A percentile compares a stretch with the other conserved stretches of the same genome.
Evolutionary conservation across 371 early-diverging fungal species (phyloP).

Genomic region (Mortierella sp.): DNA sequence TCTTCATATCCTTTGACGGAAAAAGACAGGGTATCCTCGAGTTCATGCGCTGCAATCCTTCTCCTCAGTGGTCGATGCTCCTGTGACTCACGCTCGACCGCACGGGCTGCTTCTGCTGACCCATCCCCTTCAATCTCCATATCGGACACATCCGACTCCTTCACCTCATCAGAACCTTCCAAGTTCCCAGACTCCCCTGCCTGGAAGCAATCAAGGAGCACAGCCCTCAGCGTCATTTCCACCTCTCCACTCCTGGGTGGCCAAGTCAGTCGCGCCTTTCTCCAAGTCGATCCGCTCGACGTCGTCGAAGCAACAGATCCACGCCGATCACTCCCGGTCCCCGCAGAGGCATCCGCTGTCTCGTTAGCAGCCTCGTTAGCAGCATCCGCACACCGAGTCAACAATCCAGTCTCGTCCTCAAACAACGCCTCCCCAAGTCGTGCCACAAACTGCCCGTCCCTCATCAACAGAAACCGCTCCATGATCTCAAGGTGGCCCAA

Average conservation of each 20-base stretch:
- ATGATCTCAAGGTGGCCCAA: slow-evolving; percentile 60
- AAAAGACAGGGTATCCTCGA: slow-evolving; percentile 62
- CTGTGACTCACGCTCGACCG: not conserved
- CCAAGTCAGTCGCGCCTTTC: slow-evolving; percentile 47
- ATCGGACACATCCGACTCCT: slow-evolving; percentile 2
- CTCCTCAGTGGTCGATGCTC: slow-evolving; percentile 5
- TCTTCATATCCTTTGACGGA: slow-evolving; percentile 55
- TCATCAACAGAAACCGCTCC: slow-evolving; percentile 60
- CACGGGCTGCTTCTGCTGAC: too few species aligned
- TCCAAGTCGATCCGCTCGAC: not conserved
- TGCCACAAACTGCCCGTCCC: slow-evolving; percentile 59
- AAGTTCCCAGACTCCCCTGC: slow-evolving; percentile 14
- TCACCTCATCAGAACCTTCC: not conserved
- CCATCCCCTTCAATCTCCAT: slow-evolving; percentile 22
- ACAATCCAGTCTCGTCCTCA: slow-evolving; percentile 33
- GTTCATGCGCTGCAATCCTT: slow-evolving; percentile 25
- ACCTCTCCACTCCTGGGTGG: slow-evolving; percentile 62
- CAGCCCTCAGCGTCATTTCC: slow-evolving; percentile 58
- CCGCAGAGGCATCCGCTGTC: not conserved
- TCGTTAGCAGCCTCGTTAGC: slow-evolving; percentile 7
- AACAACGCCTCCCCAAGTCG: slow-evolving; percentile 58
- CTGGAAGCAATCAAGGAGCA: slow-evolving; percentile 60
- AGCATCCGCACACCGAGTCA: slow-evolving; percentile 17
- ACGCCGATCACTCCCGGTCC: not conserved
- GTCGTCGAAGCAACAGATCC: slow-evolving; percentile 3